Conservation (phyloP, 495 filamentous ascomycete genomes). For the Hypoxylon cercidicola region DNA sequence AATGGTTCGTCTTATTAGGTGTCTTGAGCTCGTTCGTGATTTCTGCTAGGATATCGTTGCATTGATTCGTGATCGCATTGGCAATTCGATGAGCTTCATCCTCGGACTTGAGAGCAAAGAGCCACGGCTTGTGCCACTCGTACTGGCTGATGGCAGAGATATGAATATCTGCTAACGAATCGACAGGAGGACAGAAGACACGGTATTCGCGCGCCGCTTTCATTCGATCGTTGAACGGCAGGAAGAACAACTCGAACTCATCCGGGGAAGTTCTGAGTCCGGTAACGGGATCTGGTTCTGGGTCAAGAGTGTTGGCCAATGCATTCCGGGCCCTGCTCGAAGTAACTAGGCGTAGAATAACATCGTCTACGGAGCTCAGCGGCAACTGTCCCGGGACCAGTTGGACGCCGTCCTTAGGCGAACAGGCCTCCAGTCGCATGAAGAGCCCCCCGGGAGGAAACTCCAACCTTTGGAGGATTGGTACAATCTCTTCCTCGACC, state of each 20-base stretch:
- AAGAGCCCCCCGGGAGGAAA: slow-evolving; percentile 46
- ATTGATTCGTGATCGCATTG: slow-evolving; percentile 16
- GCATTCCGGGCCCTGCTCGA: slow-evolving; percentile 40
- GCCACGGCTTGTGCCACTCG: slow-evolving; percentile 47
- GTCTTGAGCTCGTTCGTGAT: slow-evolving; percentile 27
- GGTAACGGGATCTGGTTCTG: too few species aligned
- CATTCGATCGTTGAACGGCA: slow-evolving; percentile 47
- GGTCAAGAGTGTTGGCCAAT: slow-evolving; percentile 20
- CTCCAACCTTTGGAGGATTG: slow-evolving; percentile 19
- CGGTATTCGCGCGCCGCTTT: slow-evolving; percentile 43
- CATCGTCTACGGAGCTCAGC: slow-evolving; percentile 30
- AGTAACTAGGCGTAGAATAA: slow-evolving; percentile 44
- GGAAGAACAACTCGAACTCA: slow-evolving; percentile 40
- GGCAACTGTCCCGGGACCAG: slow-evolving; percentile 22
- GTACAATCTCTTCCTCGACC: slow-evolving; percentile 24
- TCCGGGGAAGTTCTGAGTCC: neutral
- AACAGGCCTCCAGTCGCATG: slow-evolving; percentile 47
- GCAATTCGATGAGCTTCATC: slow-evolving; percentile 14
- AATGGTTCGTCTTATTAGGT: too few species aligned
- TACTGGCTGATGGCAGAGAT: slow-evolving; percentile 52
- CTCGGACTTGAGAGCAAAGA: slow-evolving; percentile 21
- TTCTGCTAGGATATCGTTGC: slow-evolving; percentile 3
- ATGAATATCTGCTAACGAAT: neutral
- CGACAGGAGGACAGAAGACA: slow-evolving; percentile 45
- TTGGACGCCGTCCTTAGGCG: slow-evolving; percentile 45